phyloP scores from a whole-genome alignment of 768 basidiomycete species.

The Boletus insuetus region DNA sequence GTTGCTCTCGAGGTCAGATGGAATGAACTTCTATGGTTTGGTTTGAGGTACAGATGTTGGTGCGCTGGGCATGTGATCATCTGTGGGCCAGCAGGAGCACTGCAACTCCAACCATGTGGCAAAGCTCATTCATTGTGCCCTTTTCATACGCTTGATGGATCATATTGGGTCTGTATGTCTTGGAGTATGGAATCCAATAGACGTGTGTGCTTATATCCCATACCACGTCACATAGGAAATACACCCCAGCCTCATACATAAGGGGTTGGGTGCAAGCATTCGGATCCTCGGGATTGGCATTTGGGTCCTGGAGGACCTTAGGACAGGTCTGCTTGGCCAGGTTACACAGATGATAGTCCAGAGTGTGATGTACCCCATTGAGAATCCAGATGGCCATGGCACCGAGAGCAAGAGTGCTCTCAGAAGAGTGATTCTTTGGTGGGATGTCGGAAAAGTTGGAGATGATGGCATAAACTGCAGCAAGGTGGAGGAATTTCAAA shows the following conservation, averaged over 20 bases:
- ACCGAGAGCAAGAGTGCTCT: not conserved
- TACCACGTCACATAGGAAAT: conserved; percentile 2
- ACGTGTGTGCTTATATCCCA: no score
- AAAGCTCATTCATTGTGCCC: not conserved
- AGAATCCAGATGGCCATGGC: conserved; percentile 7
- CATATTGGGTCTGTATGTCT: not conserved
- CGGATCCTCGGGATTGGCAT: not conserved
- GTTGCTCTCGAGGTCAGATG: not conserved
- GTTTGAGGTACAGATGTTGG: no score
- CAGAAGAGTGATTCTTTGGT: not conserved
- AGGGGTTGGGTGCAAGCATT: not conserved
- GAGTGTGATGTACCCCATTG: not conserved
- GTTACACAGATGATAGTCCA: not conserved
- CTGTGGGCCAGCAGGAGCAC: no score
- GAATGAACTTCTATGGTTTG: not conserved
- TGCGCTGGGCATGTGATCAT: no score
- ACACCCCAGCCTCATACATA: conserved; percentile 5
- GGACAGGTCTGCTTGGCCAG: not conserved
- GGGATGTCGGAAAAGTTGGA: not conserved
- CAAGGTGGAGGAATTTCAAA: conserved; percentile 1
- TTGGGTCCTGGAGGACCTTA: not conserved
- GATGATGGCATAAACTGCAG: not conserved
- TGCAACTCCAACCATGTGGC: no score
- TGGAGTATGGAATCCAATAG: not conserved
- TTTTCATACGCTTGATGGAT: not conserved